Evolutionary conservation across 192 early-diverging fungal species (phyloP).

Genomic region (Mortierella alpina): DNA sequence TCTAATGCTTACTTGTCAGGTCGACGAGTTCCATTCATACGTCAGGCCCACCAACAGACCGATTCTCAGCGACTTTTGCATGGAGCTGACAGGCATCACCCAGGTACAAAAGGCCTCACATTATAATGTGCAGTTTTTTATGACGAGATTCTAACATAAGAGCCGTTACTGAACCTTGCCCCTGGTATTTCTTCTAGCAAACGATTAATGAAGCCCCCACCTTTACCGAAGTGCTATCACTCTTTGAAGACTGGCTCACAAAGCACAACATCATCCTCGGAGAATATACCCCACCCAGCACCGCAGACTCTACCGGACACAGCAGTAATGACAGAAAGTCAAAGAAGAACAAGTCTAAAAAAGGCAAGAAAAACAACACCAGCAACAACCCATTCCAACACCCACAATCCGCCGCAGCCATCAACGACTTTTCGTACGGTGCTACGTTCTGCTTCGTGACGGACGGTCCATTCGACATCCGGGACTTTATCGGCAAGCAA

Average conservation of each 20-base stretch:
- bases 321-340: constrained; percentile 1
- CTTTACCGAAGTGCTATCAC: constrained; percentile 44
- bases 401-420: neutral
- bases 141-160: neutral
- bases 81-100: constrained; percentile 80
- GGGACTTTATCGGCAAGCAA: constrained; percentile 87
- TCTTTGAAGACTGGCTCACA: constrained; percentile 53
- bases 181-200: constrained; percentile 5
- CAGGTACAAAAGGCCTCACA: constrained; percentile 60
- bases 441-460: constrained; percentile 37
- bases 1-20: constrained; percentile 37
- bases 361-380: neutral
- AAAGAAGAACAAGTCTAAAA: constrained; percentile 1
- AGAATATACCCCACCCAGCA: neutral
- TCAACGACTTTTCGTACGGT: constrained; percentile 33
- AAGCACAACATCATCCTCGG: constrained; percentile 38
- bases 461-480: constrained; percentile 85
- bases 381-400: neutral
- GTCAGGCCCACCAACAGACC: constrained; percentile 77
- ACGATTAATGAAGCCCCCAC: constrained; percentile 48
- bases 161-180: neutral
- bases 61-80: constrained; percentile 79
- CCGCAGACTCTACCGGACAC: neutral
- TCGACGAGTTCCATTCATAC: constrained; percentile 79
- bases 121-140: neutral